Percentiles rank a stretch among this genome's conserved stretches.
phyloP scores from a whole-genome alignment of 2,329 filamentous ascomycete species.

The Neospermospora avenae region DNA sequence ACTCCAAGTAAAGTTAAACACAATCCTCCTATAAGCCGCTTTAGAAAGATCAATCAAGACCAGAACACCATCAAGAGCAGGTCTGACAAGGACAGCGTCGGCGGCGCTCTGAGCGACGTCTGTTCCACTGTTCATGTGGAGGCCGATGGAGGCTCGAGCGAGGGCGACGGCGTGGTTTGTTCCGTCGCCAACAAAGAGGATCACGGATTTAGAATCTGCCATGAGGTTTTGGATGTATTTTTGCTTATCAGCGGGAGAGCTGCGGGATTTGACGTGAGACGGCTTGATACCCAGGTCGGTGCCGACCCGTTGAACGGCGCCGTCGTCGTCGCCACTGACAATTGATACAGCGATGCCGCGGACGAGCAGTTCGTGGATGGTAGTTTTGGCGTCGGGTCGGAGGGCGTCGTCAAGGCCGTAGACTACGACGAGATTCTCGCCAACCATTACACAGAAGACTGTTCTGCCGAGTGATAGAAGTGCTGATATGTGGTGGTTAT shows the following conservation, averaged over 20 bases:
- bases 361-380: constrained; percentile 38
- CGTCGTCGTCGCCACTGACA: constrained; percentile 51
- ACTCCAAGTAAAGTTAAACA: constrained; percentile 62
- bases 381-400: constrained; percentile 41
- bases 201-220: constrained; percentile 23
- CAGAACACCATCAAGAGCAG: constrained; percentile 53
- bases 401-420: constrained; percentile 47
- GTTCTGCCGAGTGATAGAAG: constrained; percentile 41
- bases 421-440: constrained; percentile 38
- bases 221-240: constrained; percentile 20
- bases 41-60: constrained; percentile 51
- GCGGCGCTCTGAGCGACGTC: constrained; percentile 66
- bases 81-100: constrained; percentile 64
- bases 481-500: constrained; percentile 35
- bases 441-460: constrained; percentile 46
- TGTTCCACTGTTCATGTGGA: constrained; percentile 60
- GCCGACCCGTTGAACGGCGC: constrained; percentile 44
- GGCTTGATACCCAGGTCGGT: constrained; percentile 39
- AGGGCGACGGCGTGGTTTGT: constrained; percentile 76
- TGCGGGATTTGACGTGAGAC: constrained; percentile 33
- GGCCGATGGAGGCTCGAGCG: constrained; percentile 66
- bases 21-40: constrained; percentile 41
- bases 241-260: constrained; percentile 37
- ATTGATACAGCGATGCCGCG: constrained; percentile 46
- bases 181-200: constrained; percentile 76